Evolutionary conservation across 2,329 filamentous ascomycete species (phyloP), one percentile per base, ranked within the genome.

Genomic region (Dothideomycetes sp.): DNA sequence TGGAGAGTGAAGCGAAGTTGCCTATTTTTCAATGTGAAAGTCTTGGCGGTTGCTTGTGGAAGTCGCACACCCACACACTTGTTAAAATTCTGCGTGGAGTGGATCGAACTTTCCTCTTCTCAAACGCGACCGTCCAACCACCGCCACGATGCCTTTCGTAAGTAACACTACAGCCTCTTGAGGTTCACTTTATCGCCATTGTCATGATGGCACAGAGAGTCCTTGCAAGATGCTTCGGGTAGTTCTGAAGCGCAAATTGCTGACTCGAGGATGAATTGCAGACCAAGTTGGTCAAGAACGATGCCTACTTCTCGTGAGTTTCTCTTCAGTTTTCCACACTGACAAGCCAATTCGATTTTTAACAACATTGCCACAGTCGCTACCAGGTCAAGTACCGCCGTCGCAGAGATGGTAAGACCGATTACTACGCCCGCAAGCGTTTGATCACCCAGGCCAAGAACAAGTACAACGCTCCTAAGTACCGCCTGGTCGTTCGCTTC

Each of bases 381-480:
- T 98, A 84, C 80, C 91, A 98, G 78, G 95, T 91, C 67, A 98
- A 98, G 83, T 98, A 95, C 84, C 91, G 87, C 78, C 88, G 91
- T 68, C 82, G 91, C 71, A 80, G 85, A 57, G 65, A 82, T 63
- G 91, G 91, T 67, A 98, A 98, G 84, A 98, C 91, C 75, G 91
- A 98, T 70, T 98, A 98, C 86, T 96, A 95, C 71, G 91, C 91
- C 67, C 89, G 91, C 70, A 96, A 96, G 85, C 84, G 91, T 65
- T 79, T 98, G 70, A 91, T 96, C 78, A 88, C 86, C 76, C 91
- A 98, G 80, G 91, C 91, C 74, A 98, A 96, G 86, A 98, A 98
- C 86, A 98, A 98, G 84, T 98, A 96, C 84, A 94, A 94, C 74
- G 84, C 91, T 52, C 91, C 91, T 72, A 98, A 98, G 81, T 96